Conservation (phyloP, 768 basidiomycete genomes). For the Boletales sp. region DNA sequence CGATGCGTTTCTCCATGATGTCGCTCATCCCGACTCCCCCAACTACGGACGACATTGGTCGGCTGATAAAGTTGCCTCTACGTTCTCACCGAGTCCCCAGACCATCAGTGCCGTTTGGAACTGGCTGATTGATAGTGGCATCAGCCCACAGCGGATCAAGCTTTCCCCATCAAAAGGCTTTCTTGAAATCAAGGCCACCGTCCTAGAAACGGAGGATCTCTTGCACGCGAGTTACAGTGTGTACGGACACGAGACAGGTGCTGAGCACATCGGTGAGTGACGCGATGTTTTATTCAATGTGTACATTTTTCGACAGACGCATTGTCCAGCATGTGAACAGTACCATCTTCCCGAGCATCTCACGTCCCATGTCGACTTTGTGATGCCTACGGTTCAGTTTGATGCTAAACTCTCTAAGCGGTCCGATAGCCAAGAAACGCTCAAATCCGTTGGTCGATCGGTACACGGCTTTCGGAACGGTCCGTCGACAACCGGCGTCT, state of each 20-base stretch:
- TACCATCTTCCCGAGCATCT: conserved; percentile 41
- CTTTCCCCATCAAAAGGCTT: no score
- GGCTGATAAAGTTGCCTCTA: conserved; percentile 34
- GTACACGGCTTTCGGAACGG: conserved; percentile 3
- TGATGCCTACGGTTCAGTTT: conserved; percentile 45
- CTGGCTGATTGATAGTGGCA: conserved; percentile 39
- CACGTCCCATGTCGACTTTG: conserved; percentile 38
- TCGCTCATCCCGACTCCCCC: conserved; percentile 42
- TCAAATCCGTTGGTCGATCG: conserved; percentile 11
- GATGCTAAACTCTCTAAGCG: conserved; percentile 26
- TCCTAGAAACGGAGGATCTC: no score
- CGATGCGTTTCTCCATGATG: conserved; percentile 38
- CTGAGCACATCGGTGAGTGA: conserved; percentile 37
- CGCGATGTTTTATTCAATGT: not conserved
- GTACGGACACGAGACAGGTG: no score
- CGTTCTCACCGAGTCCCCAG: conserved; percentile 38
- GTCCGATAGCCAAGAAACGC: not conserved
- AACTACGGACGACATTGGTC: conserved; percentile 47
- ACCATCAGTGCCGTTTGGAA: conserved; percentile 35
- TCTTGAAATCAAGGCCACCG: no score
- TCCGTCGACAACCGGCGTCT: conserved; percentile 22
- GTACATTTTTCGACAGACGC: not conserved
- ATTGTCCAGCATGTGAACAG: conserved; percentile 33
- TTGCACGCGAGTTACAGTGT: no score
- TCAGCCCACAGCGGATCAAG: conserved; percentile 27